phyloP scores from a whole-genome alignment of 179 eudicot species.

The Silene vulgaris region DNA sequence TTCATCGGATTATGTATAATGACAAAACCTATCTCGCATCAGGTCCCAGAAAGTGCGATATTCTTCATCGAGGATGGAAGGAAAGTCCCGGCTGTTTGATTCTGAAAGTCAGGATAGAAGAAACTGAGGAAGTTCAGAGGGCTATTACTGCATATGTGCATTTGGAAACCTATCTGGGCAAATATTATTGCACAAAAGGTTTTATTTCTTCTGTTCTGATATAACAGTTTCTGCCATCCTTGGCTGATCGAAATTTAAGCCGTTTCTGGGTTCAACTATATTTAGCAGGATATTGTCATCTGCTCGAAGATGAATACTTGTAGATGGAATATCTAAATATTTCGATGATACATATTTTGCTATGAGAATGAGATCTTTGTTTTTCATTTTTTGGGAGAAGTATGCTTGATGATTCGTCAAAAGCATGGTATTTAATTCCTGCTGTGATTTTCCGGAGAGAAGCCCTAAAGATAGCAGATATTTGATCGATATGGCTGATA shows the following conservation, averaged over 20 bases:
- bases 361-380: too few species aligned
- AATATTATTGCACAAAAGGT: slow-evolving; percentile 15
- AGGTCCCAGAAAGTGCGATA: slow-evolving; percentile 83
- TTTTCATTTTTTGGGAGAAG: too few species aligned
- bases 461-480: too few species aligned
- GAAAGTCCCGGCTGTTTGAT: slow-evolving; percentile 72
- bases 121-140: slow-evolving; percentile 14
- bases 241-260: background rate
- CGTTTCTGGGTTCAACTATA: slow-evolving; percentile 13
- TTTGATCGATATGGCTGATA: too few species aligned
- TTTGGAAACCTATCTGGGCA: background rate
- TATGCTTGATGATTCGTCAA: too few species aligned
- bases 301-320: slow-evolving; percentile 8
- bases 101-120: background rate
- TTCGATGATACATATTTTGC: background rate
- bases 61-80: slow-evolving; percentile 92
- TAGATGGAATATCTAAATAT: too few species aligned
- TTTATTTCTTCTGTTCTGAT: slow-evolving; percentile 11
- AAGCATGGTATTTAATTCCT: too few species aligned
- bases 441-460: too few species aligned
- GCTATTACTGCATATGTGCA: slow-evolving; percentile 13
- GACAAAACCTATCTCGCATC: background rate
- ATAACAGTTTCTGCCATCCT: slow-evolving; percentile 7
- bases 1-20: background rate
- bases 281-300: slow-evolving; percentile 11